Conservation (phyloP, 2,329 filamentous ascomycete species). For the Epichloe amarillans region DNA sequence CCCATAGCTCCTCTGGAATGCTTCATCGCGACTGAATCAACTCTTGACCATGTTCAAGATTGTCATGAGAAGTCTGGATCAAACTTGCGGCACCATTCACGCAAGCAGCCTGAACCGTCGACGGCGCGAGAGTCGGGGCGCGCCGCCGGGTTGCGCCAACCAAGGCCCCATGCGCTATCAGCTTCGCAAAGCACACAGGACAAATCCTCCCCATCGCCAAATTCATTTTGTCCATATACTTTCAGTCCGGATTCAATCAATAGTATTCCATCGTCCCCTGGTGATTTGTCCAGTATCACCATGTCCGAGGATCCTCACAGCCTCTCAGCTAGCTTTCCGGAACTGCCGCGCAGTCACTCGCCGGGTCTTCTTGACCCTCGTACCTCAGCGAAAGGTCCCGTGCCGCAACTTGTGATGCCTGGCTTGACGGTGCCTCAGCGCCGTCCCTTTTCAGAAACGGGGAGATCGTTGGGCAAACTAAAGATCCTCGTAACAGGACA, state of each 20-base stretch:
- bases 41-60: conserved; percentile 15
- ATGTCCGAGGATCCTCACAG: conserved; percentile 17
- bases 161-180: conserved; percentile 1
- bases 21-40: conserved; percentile 22
- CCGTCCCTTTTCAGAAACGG: conserved; percentile 77
- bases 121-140: not conserved
- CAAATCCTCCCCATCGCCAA: conserved; percentile 14
- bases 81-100: conserved; percentile 7
- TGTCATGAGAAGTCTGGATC: not conserved
- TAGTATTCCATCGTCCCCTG: conserved; percentile 38
- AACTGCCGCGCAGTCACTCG: conserved; percentile 10
- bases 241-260: conserved; percentile 20
- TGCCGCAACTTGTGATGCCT: conserved; percentile 90
- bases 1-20: conserved; percentile 17
- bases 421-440: conserved; percentile 83
- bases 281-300: conserved; percentile 36
- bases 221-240: conserved; percentile 13
- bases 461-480: conserved; percentile 70
- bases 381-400: conserved; percentile 11
- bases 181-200: conserved; percentile 6
- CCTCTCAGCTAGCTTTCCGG: conserved; percentile 11
- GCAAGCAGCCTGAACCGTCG: conserved; percentile 10
- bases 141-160: not conserved
- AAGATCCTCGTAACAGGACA: conserved; percentile 81
- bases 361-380: conserved; percentile 9